These are phyloP conservation scores for Apiotrichum mycotoxinovorans DNA, from an alignment of 1,284 basidiomycete species.

Conservation along the genomic window DNA sequence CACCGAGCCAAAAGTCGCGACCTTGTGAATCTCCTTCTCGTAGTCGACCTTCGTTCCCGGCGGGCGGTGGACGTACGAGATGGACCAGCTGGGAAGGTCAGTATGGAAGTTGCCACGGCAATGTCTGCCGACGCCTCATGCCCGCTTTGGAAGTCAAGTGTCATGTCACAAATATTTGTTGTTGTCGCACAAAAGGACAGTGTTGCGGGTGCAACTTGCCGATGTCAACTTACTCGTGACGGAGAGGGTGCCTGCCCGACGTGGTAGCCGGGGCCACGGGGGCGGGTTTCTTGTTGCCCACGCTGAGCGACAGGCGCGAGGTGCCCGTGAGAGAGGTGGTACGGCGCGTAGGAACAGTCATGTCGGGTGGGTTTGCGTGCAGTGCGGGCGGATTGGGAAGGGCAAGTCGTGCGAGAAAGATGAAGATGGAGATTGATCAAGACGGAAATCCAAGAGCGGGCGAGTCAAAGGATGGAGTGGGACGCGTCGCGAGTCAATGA, in stretches of 20 bases:
- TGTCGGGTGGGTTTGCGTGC: background rate
- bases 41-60: slow-evolving; percentile 50
- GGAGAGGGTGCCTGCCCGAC: slow-evolving; percentile 43
- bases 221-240: slow-evolving; percentile 41
- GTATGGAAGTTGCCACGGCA: background rate
- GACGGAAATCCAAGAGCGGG: background rate
- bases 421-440: background rate
- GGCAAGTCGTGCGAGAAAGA: no score
- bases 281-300: slow-evolving; percentile 27
- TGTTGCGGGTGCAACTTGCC: background rate
- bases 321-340: slow-evolving; percentile 40
- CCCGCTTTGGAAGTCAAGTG: no score
- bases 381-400: background rate
- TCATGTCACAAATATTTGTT: background rate
- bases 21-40: slow-evolving; percentile 49
- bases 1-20: slow-evolving; percentile 52
- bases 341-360: slow-evolving; percentile 23
- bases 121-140: background rate
- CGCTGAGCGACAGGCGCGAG: slow-evolving; percentile 42
- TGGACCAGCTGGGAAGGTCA: slow-evolving; percentile 44
- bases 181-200: background rate
- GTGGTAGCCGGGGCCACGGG: slow-evolving; percentile 16
- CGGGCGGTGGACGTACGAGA: slow-evolving; percentile 50
- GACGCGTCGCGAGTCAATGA: no score
- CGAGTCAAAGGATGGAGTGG: background rate